These are phyloP conservation scores for Acanthamoeba divionensis DNA, from an alignment of 208 protist genomes.

Conservation along the genomic window DNA sequence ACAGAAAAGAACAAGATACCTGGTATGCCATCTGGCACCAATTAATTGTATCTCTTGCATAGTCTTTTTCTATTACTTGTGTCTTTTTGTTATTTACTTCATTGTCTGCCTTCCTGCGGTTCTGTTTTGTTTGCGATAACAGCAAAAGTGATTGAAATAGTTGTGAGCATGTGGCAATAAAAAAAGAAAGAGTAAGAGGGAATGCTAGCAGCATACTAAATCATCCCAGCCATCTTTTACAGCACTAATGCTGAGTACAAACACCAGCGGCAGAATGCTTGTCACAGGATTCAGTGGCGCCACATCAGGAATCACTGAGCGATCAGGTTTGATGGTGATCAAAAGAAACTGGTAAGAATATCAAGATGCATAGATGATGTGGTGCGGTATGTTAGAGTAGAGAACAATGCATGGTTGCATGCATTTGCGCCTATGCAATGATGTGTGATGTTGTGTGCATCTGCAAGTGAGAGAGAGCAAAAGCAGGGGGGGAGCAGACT, in stretches of 20 bases:
- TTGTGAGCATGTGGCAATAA: neutral
- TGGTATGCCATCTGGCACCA: neutral
- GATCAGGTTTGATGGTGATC: neutral
- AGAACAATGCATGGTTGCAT: neutral
- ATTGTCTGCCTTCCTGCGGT: neutral
- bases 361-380: neutral
- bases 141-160: neutral
- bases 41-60: neutral
- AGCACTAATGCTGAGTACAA: slow-evolving; percentile 76
- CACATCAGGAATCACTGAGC: slow-evolving; percentile 46
- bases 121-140: neutral
- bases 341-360: neutral
- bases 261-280: slow-evolving; percentile 72
- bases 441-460: no score
- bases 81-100: neutral
- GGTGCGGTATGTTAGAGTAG: neutral
- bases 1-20: neutral
- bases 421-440: neutral
- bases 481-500: neutral
- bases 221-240: slow-evolving; percentile 80
- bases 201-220: slow-evolving; percentile 30
- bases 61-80: neutral
- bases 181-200: neutral
- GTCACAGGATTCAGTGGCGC: slow-evolving; percentile 90
- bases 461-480: neutral